These are phyloP conservation scores for Thelonectria discophora DNA, from an alignment of 2,329 filamentous ascomycete genomes.

Conservation along the genomic window DNA sequence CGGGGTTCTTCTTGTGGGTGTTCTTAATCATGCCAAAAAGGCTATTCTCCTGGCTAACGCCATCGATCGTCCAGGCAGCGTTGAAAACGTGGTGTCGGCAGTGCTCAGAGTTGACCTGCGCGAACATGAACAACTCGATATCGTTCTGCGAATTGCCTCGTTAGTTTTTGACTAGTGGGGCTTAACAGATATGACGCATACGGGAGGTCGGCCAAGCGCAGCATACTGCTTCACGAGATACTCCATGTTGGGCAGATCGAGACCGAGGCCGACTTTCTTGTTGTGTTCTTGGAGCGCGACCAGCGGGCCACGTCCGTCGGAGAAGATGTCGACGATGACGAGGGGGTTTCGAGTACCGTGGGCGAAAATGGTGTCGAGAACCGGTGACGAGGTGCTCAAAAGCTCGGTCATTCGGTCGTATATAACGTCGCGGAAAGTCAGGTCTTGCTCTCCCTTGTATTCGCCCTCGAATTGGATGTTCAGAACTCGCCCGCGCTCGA, in stretches of 20 bases:
- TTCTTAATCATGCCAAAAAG: constrained; percentile 97
- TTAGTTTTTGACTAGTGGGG: constrained; percentile 32
- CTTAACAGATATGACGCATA: constrained; percentile 46
- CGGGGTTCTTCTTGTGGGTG: constrained; percentile 84
- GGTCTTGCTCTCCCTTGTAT: constrained; percentile 57
- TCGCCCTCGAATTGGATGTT: constrained; percentile 68
- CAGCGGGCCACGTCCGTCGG: constrained; percentile 69
- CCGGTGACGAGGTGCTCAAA: constrained; percentile 72
- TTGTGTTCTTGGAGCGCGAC: constrained; percentile 85
- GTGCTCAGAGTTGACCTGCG: constrained; percentile 98
- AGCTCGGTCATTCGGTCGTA: constrained; percentile 97
- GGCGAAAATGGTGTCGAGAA: constrained; percentile 80
- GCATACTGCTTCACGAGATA: constrained; percentile 78
- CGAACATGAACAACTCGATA: constrained; percentile 99
- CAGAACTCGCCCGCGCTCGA: constrained; percentile 87
- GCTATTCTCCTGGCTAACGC: constrained; percentile 78
- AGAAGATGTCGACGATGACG: constrained; percentile 78
- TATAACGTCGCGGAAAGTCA: constrained; percentile 71
- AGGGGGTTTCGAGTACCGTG: constrained; percentile 70
- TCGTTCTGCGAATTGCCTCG: constrained; percentile 62
- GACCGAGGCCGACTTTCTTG: constrained; percentile 80
- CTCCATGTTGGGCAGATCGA: constrained; percentile 89
- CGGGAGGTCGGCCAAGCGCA: constrained; percentile 63
- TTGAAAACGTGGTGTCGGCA: constrained; percentile 92
- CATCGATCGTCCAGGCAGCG: constrained; percentile 94